These are phyloP conservation scores for Narthecium ossifragum DNA, from an alignment of 106 monocot genomes.

Conservation along the genomic window DNA sequence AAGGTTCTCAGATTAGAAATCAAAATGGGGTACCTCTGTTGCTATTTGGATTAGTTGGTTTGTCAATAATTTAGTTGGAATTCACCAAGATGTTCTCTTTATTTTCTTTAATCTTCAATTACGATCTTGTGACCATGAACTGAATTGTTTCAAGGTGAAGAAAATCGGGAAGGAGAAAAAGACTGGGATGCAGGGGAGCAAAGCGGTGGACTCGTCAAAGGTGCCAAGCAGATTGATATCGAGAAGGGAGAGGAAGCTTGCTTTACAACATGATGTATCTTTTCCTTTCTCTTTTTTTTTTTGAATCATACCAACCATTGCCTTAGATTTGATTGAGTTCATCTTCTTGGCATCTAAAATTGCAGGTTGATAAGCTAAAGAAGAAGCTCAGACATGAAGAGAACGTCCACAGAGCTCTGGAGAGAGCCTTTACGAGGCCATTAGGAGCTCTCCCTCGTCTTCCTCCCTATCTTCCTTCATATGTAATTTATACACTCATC, in stretches of 20 bases:
- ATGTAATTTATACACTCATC: conserved; percentile 32
- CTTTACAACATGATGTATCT: conserved; percentile 78
- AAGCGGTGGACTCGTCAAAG: conserved; percentile 8
- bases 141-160: conserved; percentile 22
- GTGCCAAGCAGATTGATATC: conserved; percentile 18
- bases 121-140: too few relatives aligned
- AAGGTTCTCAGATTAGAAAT: too few relatives aligned
- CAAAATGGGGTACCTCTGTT: too few relatives aligned
- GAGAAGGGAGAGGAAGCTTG: conserved; percentile 74
- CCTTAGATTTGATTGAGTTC: neutral
- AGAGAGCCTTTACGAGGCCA: conserved; percentile 81
- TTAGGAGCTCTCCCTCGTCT: conserved; percentile 88
- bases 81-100: too few relatives aligned
- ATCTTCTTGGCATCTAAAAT: neutral
- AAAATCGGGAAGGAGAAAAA: conserved; percentile 53
- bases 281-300: neutral
- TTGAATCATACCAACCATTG: neutral
- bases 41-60: too few relatives aligned
- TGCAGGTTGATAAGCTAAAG: conserved; percentile 82
- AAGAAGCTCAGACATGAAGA: conserved; percentile 85
- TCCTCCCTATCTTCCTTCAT: conserved; percentile 74
- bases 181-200: conserved; percentile 22
- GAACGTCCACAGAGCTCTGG: conserved; percentile 82
- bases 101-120: too few relatives aligned
- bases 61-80: too few relatives aligned